A percentile compares a stretch with the other conserved stretches of the same genome.
Conservation (phyloP, 164 flowering plant genomes). For the Euptelea pleiosperma region DNA sequence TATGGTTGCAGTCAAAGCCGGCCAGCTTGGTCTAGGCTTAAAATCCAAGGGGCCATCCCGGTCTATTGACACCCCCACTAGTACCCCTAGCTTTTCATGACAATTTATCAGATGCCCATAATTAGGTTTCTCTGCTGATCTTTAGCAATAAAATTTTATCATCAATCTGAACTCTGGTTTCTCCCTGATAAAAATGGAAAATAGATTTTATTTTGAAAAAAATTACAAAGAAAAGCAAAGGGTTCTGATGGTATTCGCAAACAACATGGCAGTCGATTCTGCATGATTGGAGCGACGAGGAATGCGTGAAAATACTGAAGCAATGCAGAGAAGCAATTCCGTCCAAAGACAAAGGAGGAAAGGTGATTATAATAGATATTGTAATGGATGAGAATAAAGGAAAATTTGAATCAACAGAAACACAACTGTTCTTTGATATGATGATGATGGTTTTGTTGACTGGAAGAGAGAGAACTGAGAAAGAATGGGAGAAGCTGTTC, state of each 20-base stretch:
- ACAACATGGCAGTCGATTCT: conserved; percentile 9
- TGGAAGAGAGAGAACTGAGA: conserved; percentile 35
- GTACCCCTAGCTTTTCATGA: too few relatives aligned
- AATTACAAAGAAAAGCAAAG: background rate
- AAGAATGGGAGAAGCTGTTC: conserved; percentile 37
- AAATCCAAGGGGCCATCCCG: too few relatives aligned
- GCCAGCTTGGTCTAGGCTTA: too few relatives aligned
- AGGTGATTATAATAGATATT: conserved; percentile 2
- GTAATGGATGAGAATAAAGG: conserved; percentile 13
- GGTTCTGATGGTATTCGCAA: too few relatives aligned
- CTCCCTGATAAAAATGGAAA: too few relatives aligned
- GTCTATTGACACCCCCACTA: too few relatives aligned
- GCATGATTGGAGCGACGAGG: conserved; percentile 4
- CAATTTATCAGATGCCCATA: too few relatives aligned
- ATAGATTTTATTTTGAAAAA: too few relatives aligned
- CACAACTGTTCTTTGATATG: conserved; percentile 34
- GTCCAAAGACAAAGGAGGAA: background rate
- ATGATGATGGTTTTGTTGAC: conserved; percentile 22
- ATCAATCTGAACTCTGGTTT: too few relatives aligned
- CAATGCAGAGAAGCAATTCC: conserved; percentile 9
- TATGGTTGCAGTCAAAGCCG: too few relatives aligned
- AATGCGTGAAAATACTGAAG: background rate
- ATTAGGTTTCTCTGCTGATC: too few relatives aligned
- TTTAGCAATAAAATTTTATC: too few relatives aligned
- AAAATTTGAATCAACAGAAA: conserved; percentile 16